Base-by-base conservation (phyloP, 176 grass and related monocot genomes). In the Thalia dealbata region DNA sequence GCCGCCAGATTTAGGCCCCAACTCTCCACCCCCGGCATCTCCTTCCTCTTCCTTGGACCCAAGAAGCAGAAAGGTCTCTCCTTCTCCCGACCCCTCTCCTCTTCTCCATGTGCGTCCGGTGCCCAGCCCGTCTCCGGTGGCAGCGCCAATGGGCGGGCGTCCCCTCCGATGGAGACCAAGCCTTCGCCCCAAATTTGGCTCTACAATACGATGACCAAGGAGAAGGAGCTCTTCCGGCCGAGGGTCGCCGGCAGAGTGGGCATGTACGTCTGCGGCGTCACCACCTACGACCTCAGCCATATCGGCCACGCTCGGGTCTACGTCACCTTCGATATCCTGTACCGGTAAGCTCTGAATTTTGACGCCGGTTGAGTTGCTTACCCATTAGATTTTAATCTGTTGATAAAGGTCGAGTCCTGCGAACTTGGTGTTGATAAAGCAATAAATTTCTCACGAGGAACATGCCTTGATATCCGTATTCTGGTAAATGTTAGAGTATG, bases 261-360 rank as follows among this genome's bases (percentile, higher is more conserved):
- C 58, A 96, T 96, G 92, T 96, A 96, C 81, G 92, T 96, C 19
- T 96, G 92, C 67, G 92, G 92, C n/a, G 84, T 96, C 72, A 96
- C 92, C 55, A 75, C 88, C 23, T 96, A 96, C 72, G 92, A 96
- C 79, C 78, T 89, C 89, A 91, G 92, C 75, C 92, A 96, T 77
- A 87, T 96, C 76, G 92, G 92, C 23, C 92, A 96, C 75, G 92
- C 92, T 25, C 81, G 92, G 29, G 92, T 83, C 62, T 96, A 96
- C 50, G 89, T 96, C 25, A 90, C 92, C 77, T 96, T 96, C 52
- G 92, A 96, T 35, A 82, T 91, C 55, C 84, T 96, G 43, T 96
- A 83, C 78, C 88, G 92, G 92, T 96, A 48, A 19, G 64, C 62
- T 19, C 35, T 67, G 12, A 14, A 67, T 62, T 14, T 12, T 14